phyloP scores from a whole-genome alignment of 805 yeast genomes.

The Pichia manshurica region DNA sequence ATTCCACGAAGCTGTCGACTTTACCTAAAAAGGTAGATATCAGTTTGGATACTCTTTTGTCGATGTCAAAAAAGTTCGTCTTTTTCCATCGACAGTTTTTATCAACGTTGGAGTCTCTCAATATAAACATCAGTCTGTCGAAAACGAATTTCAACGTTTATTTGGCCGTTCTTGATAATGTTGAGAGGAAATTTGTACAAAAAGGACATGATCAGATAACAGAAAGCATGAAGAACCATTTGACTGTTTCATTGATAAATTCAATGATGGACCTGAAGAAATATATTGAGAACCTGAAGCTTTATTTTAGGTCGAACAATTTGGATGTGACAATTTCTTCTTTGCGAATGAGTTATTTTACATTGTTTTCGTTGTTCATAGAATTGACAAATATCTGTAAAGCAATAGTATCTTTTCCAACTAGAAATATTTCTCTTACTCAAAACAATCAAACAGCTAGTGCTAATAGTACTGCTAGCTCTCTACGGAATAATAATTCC shows the following conservation, averaged over 20 bases:
- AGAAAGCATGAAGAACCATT: conserved; percentile 15
- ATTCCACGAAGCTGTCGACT: conserved; percentile 11
- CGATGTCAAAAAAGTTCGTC: conserved; percentile 20
- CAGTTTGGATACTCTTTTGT: conserved; percentile 14
- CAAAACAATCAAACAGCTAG: not conserved
- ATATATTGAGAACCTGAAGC: conserved; percentile 16
- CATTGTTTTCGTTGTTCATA: conserved; percentile 26
- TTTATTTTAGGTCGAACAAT: conserved; percentile 10
- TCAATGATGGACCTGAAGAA: conserved; percentile 22
- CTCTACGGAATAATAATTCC: not conserved
- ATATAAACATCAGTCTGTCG: conserved; percentile 13
- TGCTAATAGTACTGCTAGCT: not conserved
- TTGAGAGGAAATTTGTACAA: conserved; percentile 16
- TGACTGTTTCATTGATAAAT: conserved; percentile 17
- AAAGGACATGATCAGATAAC: conserved; percentile 13
- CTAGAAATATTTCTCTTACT: not conserved
- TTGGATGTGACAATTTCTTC: conserved; percentile 2
- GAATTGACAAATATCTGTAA: conserved; percentile 25
- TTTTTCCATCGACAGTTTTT: conserved; percentile 21
- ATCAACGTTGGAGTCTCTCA: conserved; percentile 15
- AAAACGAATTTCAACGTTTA: conserved; percentile 17
- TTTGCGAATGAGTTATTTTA: conserved; percentile 25
- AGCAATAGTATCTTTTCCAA: conserved; percentile 21
- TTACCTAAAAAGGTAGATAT: conserved; percentile 4
- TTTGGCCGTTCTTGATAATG: conserved; percentile 17